Conservation (phyloP, 345 rosid species). For the Acer campestre region DNA sequence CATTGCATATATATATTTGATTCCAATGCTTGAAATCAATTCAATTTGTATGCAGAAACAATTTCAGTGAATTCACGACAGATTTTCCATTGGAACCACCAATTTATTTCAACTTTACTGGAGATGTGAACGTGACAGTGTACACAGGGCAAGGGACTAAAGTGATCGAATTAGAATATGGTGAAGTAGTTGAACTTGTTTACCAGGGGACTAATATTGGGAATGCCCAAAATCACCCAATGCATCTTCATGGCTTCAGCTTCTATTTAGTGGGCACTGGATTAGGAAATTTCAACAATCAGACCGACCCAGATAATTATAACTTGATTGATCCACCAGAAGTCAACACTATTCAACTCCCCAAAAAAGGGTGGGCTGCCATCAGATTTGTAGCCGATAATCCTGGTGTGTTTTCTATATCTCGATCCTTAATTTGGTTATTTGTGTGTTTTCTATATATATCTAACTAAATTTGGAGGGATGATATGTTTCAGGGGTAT, state of each 20-base stretch:
- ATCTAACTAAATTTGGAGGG: too few species aligned
- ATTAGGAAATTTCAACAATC: not conserved
- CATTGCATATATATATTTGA: too few species aligned
- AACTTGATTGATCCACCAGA: not conserved
- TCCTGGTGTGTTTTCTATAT: not conserved
- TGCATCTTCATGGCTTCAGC: constrained; percentile 1
- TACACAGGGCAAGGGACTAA: not conserved
- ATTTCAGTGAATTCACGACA: constrained; percentile 11
- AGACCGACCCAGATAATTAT: not conserved
- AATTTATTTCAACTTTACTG: constrained; percentile 22
- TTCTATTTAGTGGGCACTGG: not conserved
- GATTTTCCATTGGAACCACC: constrained; percentile 31
- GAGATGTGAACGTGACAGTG: constrained; percentile 4
- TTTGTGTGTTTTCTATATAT: too few species aligned
- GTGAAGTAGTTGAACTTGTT: constrained; percentile 4
- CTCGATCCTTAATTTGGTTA: too few species aligned
- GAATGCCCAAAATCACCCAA: not conserved
- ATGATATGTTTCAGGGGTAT: constrained; percentile 28
- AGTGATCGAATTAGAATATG: not conserved
- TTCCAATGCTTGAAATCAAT: too few species aligned
- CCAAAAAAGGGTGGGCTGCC: not conserved
- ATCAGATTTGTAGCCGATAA: not conserved
- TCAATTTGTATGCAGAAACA: constrained; percentile 2
- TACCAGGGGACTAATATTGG: constrained; percentile 1
- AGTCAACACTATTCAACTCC: not conserved